Base-by-base conservation (phyloP, 2,329 filamentous ascomycete species). In the Allantophomopsis lycopodina region DNA sequence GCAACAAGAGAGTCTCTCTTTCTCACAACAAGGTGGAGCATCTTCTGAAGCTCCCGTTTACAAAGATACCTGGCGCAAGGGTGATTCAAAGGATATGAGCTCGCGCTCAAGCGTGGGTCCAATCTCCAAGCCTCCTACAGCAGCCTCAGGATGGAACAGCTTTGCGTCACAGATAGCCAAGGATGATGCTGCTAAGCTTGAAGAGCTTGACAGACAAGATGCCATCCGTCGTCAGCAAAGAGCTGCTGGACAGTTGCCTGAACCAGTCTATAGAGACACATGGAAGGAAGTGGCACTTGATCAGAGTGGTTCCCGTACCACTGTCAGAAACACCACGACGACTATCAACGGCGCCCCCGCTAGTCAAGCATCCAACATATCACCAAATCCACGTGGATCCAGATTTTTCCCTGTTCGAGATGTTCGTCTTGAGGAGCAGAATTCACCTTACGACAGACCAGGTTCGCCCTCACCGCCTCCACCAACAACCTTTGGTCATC, bases 381-480 rank as follows among this genome's bases (percentile, higher is more conserved):
- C 65, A 3, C 62, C 69, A 30, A 62, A 68, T 42, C 58, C 61
- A 15, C 66, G 73, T 16, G 60, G 66, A 14, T 80, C 76, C 7
- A 61, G 75, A 34, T 80, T 80, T 56, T 80, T 80, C 55, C 76
- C 76, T 8, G 52, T 51, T 0, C 47, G 66, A 2, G 73, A 76
- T 48, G 47, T 57, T 28, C 67, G 66, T 12, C 50, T 57, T 8
- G 66, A 69, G 17, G 57, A 62, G 15, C 42, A 49, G 36, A 48
- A 52, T 14, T 42, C 50, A 38, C 50, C 49, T 17, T 65, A 64
- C 35, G 57, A 60, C n/a, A 53, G 50, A 47, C 53, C 50, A 35
- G 50, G 44, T 18, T 80, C 76, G 5, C 76, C 81, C 13, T 80
- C 79, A 3, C 82, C 81, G 0, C 83, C 83, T 3, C 83, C 84